Conservation (phyloP, 164 flowering plant genomes). For the Aristolochia contorta region DNA sequence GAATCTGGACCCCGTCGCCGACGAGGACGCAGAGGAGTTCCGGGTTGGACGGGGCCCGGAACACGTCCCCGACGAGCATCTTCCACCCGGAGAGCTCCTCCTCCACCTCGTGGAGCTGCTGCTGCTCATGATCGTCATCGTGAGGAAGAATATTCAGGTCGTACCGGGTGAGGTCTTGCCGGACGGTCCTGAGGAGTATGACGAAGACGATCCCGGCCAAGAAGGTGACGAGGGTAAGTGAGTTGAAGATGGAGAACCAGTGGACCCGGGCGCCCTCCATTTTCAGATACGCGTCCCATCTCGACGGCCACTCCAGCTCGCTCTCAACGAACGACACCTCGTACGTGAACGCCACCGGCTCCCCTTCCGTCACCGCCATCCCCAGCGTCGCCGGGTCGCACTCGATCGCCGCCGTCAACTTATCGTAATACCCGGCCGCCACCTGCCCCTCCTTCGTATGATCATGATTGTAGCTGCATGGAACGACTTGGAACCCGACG, state of each 20-base stretch:
- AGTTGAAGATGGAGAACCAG: conserved; percentile 12
- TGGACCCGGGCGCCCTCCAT: conserved; percentile 50
- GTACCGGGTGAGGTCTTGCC: neutral
- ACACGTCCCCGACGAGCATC: conserved; percentile 43
- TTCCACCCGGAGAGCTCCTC: conserved; percentile 40
- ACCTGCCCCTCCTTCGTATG: no score
- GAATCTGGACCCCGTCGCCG: conserved; percentile 33
- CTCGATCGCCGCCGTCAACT: conserved; percentile 1
- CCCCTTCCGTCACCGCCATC: conserved; percentile 16
- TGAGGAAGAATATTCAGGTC: no score
- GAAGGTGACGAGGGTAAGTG: conserved; percentile 45
- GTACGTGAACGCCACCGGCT: conserved; percentile 30
- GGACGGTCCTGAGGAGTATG: conserved; percentile 34
- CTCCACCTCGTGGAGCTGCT: conserved; percentile 1
- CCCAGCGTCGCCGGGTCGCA: conserved; percentile 3
- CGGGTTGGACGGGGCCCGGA: conserved; percentile 28
- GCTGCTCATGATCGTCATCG: no score
- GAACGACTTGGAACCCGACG: conserved; percentile 46
- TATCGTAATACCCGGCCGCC: conserved; percentile 22
- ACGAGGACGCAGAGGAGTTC: conserved; percentile 29
- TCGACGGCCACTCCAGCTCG: conserved; percentile 38
- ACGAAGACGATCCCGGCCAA: conserved; percentile 51
- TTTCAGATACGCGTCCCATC: conserved; percentile 58
- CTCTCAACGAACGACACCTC: conserved; percentile 46
- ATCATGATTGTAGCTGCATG: conserved; percentile 41